A percentile compares a stretch with the other conserved stretches of the same genome.
phyloP scores from a whole-genome alignment of 2,329 filamentous ascomycete species.

The Botrytis aclada region DNA sequence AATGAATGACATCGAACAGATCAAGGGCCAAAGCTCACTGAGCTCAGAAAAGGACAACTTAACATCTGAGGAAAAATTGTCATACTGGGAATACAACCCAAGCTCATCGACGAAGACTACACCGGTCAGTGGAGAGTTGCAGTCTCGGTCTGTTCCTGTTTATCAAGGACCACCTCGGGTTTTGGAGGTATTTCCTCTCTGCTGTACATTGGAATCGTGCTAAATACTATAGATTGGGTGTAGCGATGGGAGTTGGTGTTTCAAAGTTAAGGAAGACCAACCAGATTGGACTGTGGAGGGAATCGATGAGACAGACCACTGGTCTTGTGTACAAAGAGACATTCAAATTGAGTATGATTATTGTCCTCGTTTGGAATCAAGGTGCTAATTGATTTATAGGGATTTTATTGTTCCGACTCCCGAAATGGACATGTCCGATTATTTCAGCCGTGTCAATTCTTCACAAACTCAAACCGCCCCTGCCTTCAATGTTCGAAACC shows the following conservation, averaged over 20 bases:
- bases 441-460: conserved; percentile 27
- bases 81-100: conserved; percentile 31
- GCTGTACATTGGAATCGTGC: neutral
- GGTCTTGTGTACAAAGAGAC: conserved; percentile 28
- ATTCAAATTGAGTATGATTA: conserved; percentile 23
- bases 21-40: neutral
- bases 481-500: conserved; percentile 34
- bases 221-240: conserved; percentile 28
- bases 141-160: conserved; percentile 19
- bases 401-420: conserved; percentile 29
- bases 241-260: conserved; percentile 35
- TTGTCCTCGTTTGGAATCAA: neutral
- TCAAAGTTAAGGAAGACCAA: conserved; percentile 31
- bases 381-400: conserved; percentile 20
- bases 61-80: conserved; percentile 18
- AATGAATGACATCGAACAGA: conserved; percentile 25
- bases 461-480: conserved; percentile 28
- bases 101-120: conserved; percentile 4
- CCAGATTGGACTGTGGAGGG: conserved; percentile 36
- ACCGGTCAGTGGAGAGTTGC: neutral
- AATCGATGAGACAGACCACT: conserved; percentile 35
- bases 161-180: conserved; percentile 29
- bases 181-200: conserved; percentile 26
- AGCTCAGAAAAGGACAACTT: conserved; percentile 6
- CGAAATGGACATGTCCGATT: conserved; percentile 24